A percentile compares a stretch with the other conserved stretches of the same genome.
Conservation (phyloP, 164 flowering plant species). For the Vitis amurensis region DNA sequence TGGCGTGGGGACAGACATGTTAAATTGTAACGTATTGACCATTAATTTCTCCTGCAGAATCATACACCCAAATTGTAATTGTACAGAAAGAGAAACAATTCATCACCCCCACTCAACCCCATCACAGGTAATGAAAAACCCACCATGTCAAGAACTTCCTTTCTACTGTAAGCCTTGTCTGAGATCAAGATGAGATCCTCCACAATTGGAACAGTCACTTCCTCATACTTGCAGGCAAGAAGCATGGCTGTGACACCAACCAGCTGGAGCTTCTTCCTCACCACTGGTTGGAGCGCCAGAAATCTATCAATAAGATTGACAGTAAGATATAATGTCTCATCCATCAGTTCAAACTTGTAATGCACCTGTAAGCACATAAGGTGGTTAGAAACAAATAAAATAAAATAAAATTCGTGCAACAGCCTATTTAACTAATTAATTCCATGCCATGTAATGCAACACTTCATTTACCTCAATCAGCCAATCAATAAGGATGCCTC, state of each 20-base stretch:
- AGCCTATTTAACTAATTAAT: too few relatives aligned
- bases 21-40: constrained; percentile 68
- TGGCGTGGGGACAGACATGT: constrained; percentile 76
- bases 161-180: constrained; percentile 73
- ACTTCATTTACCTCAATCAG: constrained; percentile 71
- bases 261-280: constrained; percentile 81
- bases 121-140: neutral
- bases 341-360: constrained; percentile 85
- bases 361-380: constrained; percentile 54
- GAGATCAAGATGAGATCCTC: constrained; percentile 80
- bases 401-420: too few relatives aligned
- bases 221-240: constrained; percentile 91
- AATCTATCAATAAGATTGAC: constrained; percentile 82
- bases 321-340: constrained; percentile 76
- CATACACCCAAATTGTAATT: neutral
- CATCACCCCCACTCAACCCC: too few relatives aligned
- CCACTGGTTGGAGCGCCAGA: constrained; percentile 53
- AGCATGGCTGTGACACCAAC: constrained; percentile 93
- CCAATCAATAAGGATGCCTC: constrained; percentile 91
- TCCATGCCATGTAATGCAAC: too few relatives aligned
- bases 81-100: too few relatives aligned
- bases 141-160: constrained; percentile 89
- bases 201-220: constrained; percentile 81
- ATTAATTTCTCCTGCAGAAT: constrained; percentile 72
- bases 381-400: too few relatives aligned